These are phyloP conservation scores for Penicillium paxilli DNA, from an alignment of 495 filamentous ascomycete species.

Conservation along the genomic window DNA sequence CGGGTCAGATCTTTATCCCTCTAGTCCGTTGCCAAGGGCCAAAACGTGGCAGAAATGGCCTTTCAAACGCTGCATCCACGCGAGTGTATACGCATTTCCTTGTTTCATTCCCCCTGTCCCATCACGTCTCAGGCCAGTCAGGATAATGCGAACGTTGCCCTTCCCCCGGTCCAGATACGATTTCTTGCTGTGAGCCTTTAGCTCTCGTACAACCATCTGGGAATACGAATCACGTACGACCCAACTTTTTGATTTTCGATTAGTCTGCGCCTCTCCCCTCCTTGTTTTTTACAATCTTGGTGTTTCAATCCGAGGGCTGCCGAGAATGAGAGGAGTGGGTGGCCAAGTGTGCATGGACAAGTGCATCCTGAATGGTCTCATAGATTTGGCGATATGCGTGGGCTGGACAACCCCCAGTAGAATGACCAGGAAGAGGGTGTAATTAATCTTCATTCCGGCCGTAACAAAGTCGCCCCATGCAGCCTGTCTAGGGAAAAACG, in stretches of 20 bases:
- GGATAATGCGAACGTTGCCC: slow-evolving; percentile 14
- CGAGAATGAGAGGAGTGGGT: not conserved
- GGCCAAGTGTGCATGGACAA: not conserved
- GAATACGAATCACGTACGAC: slow-evolving; percentile 5
- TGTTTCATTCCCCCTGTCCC: slow-evolving; percentile 9
- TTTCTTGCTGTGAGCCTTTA: not conserved
- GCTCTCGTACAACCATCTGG: not conserved
- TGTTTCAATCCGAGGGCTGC: not conserved
- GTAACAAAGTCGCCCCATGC: not conserved
- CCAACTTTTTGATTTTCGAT: not conserved
- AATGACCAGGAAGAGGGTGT: slow-evolving; percentile 1
- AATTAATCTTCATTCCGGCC: not conserved
- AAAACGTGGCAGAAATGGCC: not conserved
- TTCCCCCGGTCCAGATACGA: slow-evolving; percentile 10
- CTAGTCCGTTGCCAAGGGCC: slow-evolving; percentile 29
- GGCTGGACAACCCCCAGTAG: slow-evolving; percentile 1
- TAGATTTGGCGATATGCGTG: not conserved
- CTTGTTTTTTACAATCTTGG: not conserved
- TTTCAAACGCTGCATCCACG: not conserved
- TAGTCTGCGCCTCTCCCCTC: slow-evolving; percentile 9
- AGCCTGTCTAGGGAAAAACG: slow-evolving; percentile 15
- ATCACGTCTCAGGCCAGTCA: slow-evolving; percentile 19
- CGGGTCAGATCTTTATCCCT: slow-evolving; percentile 34
- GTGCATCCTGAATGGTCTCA: not conserved
- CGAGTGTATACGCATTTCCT: slow-evolving; percentile 2